Percentiles rank a stretch among this genome's conserved stretches.
Conservation (phyloP, 176 grass and related monocot species). For the Oropetium thomaeum region DNA sequence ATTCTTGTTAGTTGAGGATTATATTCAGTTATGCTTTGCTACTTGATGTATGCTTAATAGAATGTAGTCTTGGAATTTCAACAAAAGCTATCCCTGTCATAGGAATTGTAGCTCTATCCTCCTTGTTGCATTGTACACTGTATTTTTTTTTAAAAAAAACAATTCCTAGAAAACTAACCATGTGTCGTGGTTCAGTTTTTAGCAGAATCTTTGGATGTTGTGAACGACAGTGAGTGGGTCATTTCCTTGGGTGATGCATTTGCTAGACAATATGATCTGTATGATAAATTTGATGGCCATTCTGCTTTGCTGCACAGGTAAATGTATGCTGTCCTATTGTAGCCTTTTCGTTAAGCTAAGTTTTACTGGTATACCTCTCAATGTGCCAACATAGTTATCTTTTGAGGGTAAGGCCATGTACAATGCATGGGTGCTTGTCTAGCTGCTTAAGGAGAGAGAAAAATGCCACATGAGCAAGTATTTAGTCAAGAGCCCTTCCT, state of each 20-base stretch:
- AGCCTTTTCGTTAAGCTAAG: background rate
- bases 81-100: background rate
- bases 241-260: conserved; percentile 91
- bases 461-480: too few species aligned
- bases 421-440: too few species aligned
- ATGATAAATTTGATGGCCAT: conserved; percentile 73
- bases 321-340: background rate
- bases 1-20: conserved; percentile 24
- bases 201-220: conserved; percentile 92
- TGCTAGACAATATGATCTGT: conserved; percentile 85
- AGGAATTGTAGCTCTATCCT: background rate
- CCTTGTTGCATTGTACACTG: background rate
- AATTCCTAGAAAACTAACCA: conserved; percentile 45
- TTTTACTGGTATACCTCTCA: background rate
- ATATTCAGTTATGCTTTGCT: conserved; percentile 12
- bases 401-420: too few species aligned
- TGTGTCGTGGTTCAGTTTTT: conserved; percentile 67
- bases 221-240: conserved; percentile 82
- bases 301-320: conserved; percentile 91
- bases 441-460: too few species aligned
- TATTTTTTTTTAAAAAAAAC: too few species aligned
- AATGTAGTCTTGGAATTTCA: background rate
- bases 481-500: too few species aligned
- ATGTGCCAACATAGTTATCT: background rate
- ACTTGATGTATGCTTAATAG: background rate